Base-by-base conservation (phyloP, 768 basidiomycete genomes). In the Thelephora ganbajun region DNA sequence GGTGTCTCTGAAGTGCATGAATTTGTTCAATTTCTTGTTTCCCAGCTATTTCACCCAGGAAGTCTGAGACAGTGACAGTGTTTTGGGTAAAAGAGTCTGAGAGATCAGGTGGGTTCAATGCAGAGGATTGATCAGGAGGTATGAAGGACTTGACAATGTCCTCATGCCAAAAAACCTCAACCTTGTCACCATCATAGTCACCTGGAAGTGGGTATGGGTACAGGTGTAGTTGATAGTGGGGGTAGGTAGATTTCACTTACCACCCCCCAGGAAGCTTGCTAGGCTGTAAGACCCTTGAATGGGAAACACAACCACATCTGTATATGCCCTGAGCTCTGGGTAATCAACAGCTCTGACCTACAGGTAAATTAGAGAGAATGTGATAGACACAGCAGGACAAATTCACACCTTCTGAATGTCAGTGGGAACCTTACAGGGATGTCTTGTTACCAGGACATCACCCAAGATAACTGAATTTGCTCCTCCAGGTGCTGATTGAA, bases 141-240 rank as follows among this genome's bases (percentile, higher is more conserved):
- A 51, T 57, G 59, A 87, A 87, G 1, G 54, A 45, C 3, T 60
- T 39, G 11, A 85, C 79, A 18, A 85, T 65, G 13, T 64, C 58
- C 0, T 73, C 73, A 23, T 80, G 67, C 72, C 76, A 83, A 30
- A 79, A 76, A 1, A 74, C 70, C 6, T 69, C 59, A 3, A 70
- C 72, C 14, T 70, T 77, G 50, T 83, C 82, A 1, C 83, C 83
- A 53, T 84, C 83, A 52, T 83, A 83, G 51, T 84, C 83, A 18
- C 81, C 80, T 77, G 37, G 46, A 42, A 1, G 43, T 22, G 26
- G 22, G 36, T 19, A 34, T 47, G 20, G 42, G 33, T 22, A 46
- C 42, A 3, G 12, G 18, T 11, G 44, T 47, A 20, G 14, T 11
- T 6, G 5, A 22, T 20, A 18, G 37, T 42, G 4, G 44, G 34